Evolutionary conservation across 208 protist species (phyloP), one percentile per base, ranked within the genome.

Genomic region (Wallacemonas sp.): DNA sequence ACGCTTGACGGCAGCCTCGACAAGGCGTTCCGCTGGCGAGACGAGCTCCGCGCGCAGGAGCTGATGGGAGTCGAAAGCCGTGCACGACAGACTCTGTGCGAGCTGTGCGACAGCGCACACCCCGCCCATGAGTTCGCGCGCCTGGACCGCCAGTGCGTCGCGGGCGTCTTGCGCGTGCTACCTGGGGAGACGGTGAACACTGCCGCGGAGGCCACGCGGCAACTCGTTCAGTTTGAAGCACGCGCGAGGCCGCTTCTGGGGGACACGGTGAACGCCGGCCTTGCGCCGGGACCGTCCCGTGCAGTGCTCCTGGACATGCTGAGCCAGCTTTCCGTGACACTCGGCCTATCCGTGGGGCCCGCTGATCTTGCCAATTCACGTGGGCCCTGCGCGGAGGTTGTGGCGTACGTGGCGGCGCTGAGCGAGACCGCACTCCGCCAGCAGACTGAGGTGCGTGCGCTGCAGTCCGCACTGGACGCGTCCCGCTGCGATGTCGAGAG

Each of bases 161-260:
- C 3, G 0, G 1, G n/a, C 16, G 32, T 59, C 4, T n/a, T 59
- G 18, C 7, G 29, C 26, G 29, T 22, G 14, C 20, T 59, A 7
- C 52, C 26, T 26, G 32, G 20, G 8, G 52, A 59, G n/a, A 25
- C 32, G 10, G 5, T 25, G 7, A 29, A 33, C 31, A 42, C 52
- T 4, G 26, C n/a, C 26, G 12, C 20, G 4, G 32, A 26, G 18
- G 25, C 29, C 22, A n/a, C 39, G 14, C 52, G 52, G 4, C 26
- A n/a, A 8, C 52, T 44, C 10, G 26, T 2, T 4, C 16, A 12
- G 16, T 59, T 44, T 23, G 10, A 25, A 23, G 20, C 14, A 12
- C 52, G 31, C n/a, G 52, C 22, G 52, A 8, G 10, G 22, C 52
- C 52, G 14, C 52, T 59, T 25, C 52, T 59, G 3, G 52, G 52